Evolutionary conservation across 257 asterid species (phyloP), one percentile per base, ranked within the genome.

Genomic region (Coffea canephora): DNA sequence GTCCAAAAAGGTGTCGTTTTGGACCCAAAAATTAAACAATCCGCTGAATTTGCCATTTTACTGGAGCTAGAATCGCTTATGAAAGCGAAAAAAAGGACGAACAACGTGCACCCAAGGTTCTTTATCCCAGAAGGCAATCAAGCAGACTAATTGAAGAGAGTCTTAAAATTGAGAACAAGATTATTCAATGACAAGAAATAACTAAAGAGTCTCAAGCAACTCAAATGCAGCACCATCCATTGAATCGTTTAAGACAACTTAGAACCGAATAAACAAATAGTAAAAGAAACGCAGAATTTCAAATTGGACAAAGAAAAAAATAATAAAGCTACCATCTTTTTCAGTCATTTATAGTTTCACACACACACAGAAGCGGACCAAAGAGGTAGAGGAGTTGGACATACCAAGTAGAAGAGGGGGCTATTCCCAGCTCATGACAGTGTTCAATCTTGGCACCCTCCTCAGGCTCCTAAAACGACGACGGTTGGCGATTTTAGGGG

Each of bases 321-420:
- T 8, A 8, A 61, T 19, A 16, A 76, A 76, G 27, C 43, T 16
- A 43, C 18, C 71, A 75, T 75, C 16, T 62, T 76, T 46, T 43
- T 2, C 11, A 13, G 31, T 31, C 14, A 55, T 59, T 23, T 5
- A 75, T 25, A 31, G 50, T 46, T 6, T 36, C 57, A 75, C 19
- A n/a, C 55, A 41, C 62, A 75, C n/a, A 59, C 34, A 52, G 9
- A 74, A 43, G 12, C 15, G 34, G 25, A 61, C 41, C 25, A 75
- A 25, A 21, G 69, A 16, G 62, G 69, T 19, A 52, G 74, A 39
- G 31, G 15, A 4, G 27, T 16, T 1, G 10, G 19, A 75, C 69
- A 25, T 8, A 75, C 71, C 43, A 36, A 25, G 52, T 65, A 23
- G 71, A 61, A 59, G 55, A 75, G 71, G 57, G 61, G 79, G 79